Base-by-base conservation (phyloP, 306 rosid species). In the Oxytropis ochrocephala region DNA sequence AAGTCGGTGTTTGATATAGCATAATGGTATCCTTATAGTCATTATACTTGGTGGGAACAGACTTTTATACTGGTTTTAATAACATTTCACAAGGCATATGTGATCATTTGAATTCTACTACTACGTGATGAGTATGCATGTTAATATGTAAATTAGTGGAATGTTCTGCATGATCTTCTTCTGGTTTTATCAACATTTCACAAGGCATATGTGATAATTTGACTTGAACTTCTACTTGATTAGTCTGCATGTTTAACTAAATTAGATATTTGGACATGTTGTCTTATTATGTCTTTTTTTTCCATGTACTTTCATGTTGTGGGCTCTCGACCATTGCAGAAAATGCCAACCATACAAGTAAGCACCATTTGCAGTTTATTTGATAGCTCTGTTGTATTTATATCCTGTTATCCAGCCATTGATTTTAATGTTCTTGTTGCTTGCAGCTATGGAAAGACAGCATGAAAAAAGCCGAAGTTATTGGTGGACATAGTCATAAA, bases 291-390 rank as follows among this genome's bases (percentile, higher is more conserved):
- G 63, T 43, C 44, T 58, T 54, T 66, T 75, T n/a, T 67, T 57
- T 55, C 16, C 71, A 63, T 83, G 90, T 78, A 52, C 64, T 38
- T 74, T 5, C 33, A 46, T 68, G 70, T 17, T 21, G 69, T 27
- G 80, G 79, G 18, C 30, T 76, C 63, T 65, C 56, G 64, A 75
- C 78, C 67, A 63, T 5, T 73, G 81, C 86, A 92, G 96, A 92
- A 85, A 80, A 92, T 92, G 98, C 98, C 98, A 64, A 85, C 91
- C n/a, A 80, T 92, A 80, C 96, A 92, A 91, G 96, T 89, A 86
- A 81, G 72, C 33, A 14, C 50, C 59, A n/a, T 35, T n/a, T 24
- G 33, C 57, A 16, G 51, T 74, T 54, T n/a, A 48, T 61, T 58
- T 52, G 73, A 48, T 53, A 48, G 67, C 30, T 21, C 44, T 30